Evolutionary conservation across 768 basidiomycete species (phyloP).

Genomic region (Coprinopsis cinerea): DNA sequence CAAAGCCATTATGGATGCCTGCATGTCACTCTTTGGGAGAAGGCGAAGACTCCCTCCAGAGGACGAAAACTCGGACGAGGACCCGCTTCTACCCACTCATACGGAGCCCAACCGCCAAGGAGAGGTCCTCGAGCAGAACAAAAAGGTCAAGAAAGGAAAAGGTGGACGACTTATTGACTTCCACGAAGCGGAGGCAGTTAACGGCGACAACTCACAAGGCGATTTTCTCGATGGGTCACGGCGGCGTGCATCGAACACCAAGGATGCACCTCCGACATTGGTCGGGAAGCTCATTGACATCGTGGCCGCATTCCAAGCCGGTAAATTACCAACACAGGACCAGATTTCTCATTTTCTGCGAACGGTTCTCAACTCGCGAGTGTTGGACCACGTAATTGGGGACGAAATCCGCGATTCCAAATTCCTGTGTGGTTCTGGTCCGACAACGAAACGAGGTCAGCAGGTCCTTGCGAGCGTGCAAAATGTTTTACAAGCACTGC

Average conservation of each 20-base stretch:
- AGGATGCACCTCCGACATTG: background rate
- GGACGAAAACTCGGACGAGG: background rate
- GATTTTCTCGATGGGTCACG: background rate
- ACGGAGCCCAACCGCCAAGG: background rate
- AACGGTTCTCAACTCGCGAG: slow-evolving; percentile 20
- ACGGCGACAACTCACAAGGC: background rate
- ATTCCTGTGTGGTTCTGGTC: slow-evolving; percentile 17
- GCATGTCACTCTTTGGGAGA: background rate
- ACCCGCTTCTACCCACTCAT: slow-evolving; percentile 3
- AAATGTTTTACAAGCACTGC: slow-evolving; percentile 24
- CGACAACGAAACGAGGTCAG: slow-evolving; percentile 24
- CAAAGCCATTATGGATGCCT: background rate
- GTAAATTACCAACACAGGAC: slow-evolving; percentile 35
- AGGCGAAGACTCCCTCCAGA: background rate
- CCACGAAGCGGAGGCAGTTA: background rate
- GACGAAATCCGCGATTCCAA: slow-evolving; percentile 1
- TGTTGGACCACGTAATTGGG: slow-evolving; percentile 17
- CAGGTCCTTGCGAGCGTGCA: slow-evolving; percentile 23
- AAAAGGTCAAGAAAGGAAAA: background rate
- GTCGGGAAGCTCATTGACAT: slow-evolving; percentile 29
- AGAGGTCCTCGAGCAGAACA: background rate
- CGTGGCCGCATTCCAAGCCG: slow-evolving; percentile 29
- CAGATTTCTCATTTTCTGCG: slow-evolving; percentile 26
- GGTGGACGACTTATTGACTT: background rate
- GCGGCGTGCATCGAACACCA: background rate